phyloP scores from a whole-genome alignment of 2,329 filamentous ascomycete species.

The Aureobasidium melanogenum region DNA sequence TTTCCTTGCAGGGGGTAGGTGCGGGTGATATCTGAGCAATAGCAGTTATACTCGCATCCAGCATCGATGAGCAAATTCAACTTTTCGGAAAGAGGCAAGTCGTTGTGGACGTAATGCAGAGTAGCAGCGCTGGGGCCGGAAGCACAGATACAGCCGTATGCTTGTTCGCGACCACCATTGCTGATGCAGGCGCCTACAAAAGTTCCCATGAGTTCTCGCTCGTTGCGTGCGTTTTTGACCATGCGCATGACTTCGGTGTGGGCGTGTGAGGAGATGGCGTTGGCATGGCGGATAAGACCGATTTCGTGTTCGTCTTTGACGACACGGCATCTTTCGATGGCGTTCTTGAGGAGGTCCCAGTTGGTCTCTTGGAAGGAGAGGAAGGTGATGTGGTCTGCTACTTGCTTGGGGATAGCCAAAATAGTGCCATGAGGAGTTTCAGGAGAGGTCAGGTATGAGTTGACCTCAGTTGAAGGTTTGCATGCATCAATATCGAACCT shows the following conservation, averaged over 20 bases:
- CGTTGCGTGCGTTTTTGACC: constrained; percentile 59
- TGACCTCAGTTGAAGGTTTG: constrained; percentile 47
- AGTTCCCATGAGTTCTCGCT: constrained; percentile 72
- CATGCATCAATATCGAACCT: constrained; percentile 15
- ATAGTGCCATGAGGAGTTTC: constrained; percentile 43
- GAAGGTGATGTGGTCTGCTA: constrained; percentile 64
- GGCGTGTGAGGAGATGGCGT: constrained; percentile 66
- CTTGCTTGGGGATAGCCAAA: constrained; percentile 68
- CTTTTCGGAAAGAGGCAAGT: constrained; percentile 60
- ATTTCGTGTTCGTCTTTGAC: constrained; percentile 84
- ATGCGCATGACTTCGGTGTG: constrained; percentile 62
- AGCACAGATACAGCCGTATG: constrained; percentile 81
- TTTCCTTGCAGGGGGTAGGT: constrained; percentile 73
- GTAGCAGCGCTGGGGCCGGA: constrained; percentile 72
- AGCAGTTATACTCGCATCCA: constrained; percentile 49
- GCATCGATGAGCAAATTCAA: constrained; percentile 78
- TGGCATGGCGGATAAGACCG: constrained; percentile 70
- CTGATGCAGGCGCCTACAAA: constrained; percentile 71
- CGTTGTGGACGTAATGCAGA: constrained; percentile 78
- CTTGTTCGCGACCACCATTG: constrained; percentile 69
- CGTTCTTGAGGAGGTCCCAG: constrained; percentile 44
- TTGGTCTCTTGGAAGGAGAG: constrained; percentile 59
- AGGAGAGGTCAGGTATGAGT: constrained; percentile 51
- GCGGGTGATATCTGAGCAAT: constrained; percentile 60
- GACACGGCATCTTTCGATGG: constrained; percentile 72